Evolutionary conservation across 2,329 filamentous ascomycete species (phyloP).

Genomic region (Trichoderma atrobrunneum): DNA sequence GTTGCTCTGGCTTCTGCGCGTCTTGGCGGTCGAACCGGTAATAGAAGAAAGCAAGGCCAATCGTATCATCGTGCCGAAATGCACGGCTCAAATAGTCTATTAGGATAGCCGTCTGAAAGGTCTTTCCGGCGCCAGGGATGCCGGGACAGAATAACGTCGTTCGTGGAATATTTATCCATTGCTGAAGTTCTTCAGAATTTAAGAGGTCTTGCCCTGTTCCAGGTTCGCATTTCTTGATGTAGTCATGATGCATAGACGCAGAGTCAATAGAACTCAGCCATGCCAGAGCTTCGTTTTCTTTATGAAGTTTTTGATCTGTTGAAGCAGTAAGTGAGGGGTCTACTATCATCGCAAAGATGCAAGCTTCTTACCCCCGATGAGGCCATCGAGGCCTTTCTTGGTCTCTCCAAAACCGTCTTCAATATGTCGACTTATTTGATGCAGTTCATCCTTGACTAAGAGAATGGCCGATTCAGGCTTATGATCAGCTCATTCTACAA

Average conservation of each 20-base stretch:
- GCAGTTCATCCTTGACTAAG: neutral
- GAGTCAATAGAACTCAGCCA: neutral
- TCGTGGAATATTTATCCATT: neutral
- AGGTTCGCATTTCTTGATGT: neutral
- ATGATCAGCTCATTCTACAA: neutral
- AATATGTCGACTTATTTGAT: neutral
- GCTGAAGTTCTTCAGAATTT: neutral
- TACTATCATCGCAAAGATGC: no score
- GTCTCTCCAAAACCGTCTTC: neutral
- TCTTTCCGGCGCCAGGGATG: neutral
- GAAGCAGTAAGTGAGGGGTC: neutral
- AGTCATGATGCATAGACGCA: neutral
- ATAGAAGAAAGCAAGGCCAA: conserved; percentile 3
- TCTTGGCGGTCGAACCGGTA: neutral
- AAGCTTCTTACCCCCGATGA: no score
- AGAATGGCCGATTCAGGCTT: neutral
- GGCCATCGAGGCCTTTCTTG: neutral
- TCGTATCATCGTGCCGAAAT: neutral
- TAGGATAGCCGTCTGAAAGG: neutral
- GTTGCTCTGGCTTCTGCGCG: neutral
- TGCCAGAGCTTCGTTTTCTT: neutral
- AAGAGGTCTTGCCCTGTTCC: neutral
- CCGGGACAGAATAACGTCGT: neutral
- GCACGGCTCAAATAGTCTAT: neutral
- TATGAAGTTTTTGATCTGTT: neutral